Evolutionary conservation across 2,329 filamentous ascomycete genomes (phyloP), one percentile per base, ranked within the genome.

Genomic region (Beauveria sp.): DNA sequence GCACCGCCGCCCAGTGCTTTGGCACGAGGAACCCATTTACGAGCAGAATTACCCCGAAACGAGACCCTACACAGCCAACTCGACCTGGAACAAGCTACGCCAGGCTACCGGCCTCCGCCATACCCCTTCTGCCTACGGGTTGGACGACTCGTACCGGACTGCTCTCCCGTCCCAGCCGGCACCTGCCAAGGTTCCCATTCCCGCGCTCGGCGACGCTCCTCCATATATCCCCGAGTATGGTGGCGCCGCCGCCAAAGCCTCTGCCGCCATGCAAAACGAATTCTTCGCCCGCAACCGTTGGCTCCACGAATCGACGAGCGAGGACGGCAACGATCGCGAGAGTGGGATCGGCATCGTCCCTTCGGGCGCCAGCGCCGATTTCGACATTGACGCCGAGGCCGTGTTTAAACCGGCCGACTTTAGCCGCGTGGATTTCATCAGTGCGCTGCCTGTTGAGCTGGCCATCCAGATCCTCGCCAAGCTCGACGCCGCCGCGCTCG

Each of bases 291-390:
- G 72, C 34, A 77, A 75, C 46, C 74, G 76, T 55, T 78, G 79
- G 72, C 69, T 83, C 8, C 70, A 75, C 9, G 71, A 73, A 5
- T 66, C 70, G 22, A 67, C 68, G 1, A 71, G 70, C 38, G 79
- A 83, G 2, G 79, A 81, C 20, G 74, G 73, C 53, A 83, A 81
- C 65, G 84, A 88, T 65, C 76, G 79, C 28, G 85, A 88, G 72
- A 87, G 86, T 66, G 85, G 85, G 22, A 86, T 88, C 58, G 84
- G 84, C 38, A 87, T 88, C 55, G 76, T 79, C 1, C 72, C 86
- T 2, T 79, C 80, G 1, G 71, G 77, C 20, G 72, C 76, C 20
- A 75, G 75, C 3, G 65, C 71, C 1, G 74, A 75, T 28, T 70
- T 71, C 4, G 75, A 77, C 18, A 69, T 73, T 1, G 70, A 69